phyloP scores from a whole-genome alignment of 257 asterid genomes.

The Przewalskia tangutica region DNA sequence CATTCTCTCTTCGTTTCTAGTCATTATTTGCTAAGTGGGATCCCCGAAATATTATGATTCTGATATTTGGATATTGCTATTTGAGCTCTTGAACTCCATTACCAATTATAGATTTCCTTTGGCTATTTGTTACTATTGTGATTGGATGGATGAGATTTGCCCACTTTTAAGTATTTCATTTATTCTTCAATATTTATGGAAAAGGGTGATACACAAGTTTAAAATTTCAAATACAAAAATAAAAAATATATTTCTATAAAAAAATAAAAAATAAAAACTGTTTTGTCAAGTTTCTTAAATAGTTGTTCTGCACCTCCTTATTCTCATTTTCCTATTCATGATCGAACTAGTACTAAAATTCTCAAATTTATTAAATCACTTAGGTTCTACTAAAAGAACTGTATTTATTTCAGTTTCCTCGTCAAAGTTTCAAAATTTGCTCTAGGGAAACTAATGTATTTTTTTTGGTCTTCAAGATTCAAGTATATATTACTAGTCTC shows the following conservation, averaged over 20 bases:
- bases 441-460: background rate
- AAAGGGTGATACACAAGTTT: background rate
- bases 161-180: background rate
- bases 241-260: background rate
- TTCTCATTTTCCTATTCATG: background rate
- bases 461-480: conserved; percentile 14
- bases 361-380: background rate
- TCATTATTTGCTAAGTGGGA: background rate
- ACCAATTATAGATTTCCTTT: background rate
- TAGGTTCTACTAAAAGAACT: background rate
- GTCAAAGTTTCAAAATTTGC: background rate
- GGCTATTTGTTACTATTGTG: background rate
- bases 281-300: background rate
- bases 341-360: too few species aligned
- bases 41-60: conserved; percentile 10
- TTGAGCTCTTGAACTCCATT: background rate
- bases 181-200: background rate
- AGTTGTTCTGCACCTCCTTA: background rate
- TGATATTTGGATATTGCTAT: conserved; percentile 1
- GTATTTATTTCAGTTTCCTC: background rate
- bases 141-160: background rate
- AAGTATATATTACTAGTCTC: background rate
- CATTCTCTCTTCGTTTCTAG: background rate
- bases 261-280: background rate
- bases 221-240: background rate